These are phyloP conservation scores for Claviceps monticola DNA, from an alignment of 2,329 filamentous ascomycete genomes.

Conservation along the genomic window DNA sequence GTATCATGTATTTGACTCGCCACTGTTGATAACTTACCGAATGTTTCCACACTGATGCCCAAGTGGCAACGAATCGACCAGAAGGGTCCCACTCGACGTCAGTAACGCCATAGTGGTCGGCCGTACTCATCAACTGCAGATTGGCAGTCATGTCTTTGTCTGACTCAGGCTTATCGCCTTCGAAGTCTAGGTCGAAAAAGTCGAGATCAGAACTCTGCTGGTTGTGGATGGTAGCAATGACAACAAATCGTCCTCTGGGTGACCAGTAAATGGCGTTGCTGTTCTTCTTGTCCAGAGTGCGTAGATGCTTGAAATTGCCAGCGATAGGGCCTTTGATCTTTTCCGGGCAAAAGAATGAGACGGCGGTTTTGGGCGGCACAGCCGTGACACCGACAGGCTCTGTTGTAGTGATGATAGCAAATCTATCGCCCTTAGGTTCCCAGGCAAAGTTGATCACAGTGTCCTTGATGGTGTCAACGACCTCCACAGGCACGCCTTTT, in stretches of 20 bases:
- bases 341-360: constrained; percentile 93
- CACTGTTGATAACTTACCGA: constrained; percentile 45
- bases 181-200: constrained; percentile 95
- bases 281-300: constrained; percentile 97
- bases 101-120: constrained; percentile 93
- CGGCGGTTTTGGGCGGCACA: constrained; percentile 83
- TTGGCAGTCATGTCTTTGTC: constrained; percentile 94
- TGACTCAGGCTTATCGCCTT: constrained; percentile 85
- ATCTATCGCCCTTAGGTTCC: constrained; percentile 96
- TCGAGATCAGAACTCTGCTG: constrained; percentile 91
- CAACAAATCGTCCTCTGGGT: constrained; percentile 84
- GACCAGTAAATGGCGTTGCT: constrained; percentile 99
- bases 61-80: constrained; percentile 84
- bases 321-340: constrained; percentile 69
- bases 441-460: constrained; percentile 99
- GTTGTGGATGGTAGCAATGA: constrained; percentile 85
- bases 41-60: constrained; percentile 92
- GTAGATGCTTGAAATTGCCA: constrained; percentile 93
- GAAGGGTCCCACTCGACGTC: constrained; percentile 98
- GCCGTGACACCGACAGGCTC: constrained; percentile 67
- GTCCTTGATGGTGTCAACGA: constrained; percentile 94
- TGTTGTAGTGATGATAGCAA: constrained; percentile 90
- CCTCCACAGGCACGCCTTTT: constrained; percentile 96
- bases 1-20: not conserved
- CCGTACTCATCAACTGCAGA: constrained; percentile 83